Evolutionary conservation across 495 filamentous ascomycete genomes (phyloP), one percentile per base, ranked within the genome.

Genomic region (Tuber umbilicatum): DNA sequence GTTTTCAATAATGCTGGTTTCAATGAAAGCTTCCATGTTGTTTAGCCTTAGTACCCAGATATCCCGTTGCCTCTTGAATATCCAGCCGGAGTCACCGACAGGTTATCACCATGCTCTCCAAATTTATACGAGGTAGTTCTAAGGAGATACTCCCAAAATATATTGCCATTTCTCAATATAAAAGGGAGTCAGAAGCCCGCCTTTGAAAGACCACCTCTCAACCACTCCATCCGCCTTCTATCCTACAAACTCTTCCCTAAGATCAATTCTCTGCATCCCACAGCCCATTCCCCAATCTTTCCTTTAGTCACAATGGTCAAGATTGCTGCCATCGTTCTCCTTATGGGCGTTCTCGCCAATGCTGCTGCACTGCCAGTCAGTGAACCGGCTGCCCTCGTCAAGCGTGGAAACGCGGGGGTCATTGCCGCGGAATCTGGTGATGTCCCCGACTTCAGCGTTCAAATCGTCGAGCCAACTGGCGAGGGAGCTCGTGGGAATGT

Each of bases 401-500:
- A 72, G 60, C 31, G 76, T n/a, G 41, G 68, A 7, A 31, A 35
- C 19, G 71, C 75, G 1, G 40, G 47, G 23, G 7, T 40, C 4
- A 37, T 43, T 35, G 42, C 42, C 21, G 38, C 50, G 5, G 45
- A 68, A 37, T 19, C 42, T 17, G 27, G 43, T 6, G 27, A 42
- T 0, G 2, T 72, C 40, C 74, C 75, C 9, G 75, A 79, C 38
- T 45, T 77, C 17, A 47, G 23, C 35, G 17, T 70, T 10, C 37
- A 71, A 9, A 23, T 77, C 19, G 70, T 74, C 19, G 41, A 74
- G 38, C 69, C 71, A 0, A 74, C 69, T 21, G 39, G 12, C 41
- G 76, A 70, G n/a, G 76, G 68, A 6, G 71, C 50, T 2, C 78
- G 78, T 31, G 78, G 76, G 2, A 40, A 68, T 23, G 69, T 76